Percentiles rank a stretch among this genome's conserved stretches.
Conservation (phyloP, 805 yeast genomes). For the Metschnikowia aberdeeniae region DNA sequence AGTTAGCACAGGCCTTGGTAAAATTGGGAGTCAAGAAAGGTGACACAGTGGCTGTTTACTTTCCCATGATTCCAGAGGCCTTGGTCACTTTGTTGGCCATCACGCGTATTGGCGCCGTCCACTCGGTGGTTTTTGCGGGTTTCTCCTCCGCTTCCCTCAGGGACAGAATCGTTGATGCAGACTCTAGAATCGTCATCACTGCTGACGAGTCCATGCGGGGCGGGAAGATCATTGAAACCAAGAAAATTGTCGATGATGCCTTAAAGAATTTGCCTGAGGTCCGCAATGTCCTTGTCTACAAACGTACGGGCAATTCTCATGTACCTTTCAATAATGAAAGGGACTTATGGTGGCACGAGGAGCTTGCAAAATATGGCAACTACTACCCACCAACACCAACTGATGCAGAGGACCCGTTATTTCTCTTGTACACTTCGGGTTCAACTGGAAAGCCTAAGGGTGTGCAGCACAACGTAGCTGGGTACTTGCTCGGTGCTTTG, state of each 20-base stretch:
- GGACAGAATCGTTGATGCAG: slow-evolving; percentile 88
- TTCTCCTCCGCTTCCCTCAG: slow-evolving; percentile 88
- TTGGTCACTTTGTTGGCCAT: slow-evolving; percentile 91
- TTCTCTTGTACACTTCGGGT: slow-evolving; percentile 94
- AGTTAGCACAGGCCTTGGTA: slow-evolving; percentile 78
- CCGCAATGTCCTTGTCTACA: slow-evolving; percentile 77
- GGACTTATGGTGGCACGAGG: slow-evolving; percentile 96
- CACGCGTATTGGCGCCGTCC: slow-evolving; percentile 91
- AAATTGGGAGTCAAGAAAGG: slow-evolving; percentile 90
- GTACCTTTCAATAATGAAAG: slow-evolving; percentile 74
- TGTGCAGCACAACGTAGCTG: slow-evolving; percentile 92
- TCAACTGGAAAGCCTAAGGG: slow-evolving; percentile 99
- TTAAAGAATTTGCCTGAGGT: slow-evolving; percentile 70
- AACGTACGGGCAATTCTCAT: slow-evolving; percentile 75
- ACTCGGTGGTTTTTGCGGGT: slow-evolving; percentile 95
- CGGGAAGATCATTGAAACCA: slow-evolving; percentile 87
- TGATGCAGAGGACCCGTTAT: slow-evolving; percentile 89
- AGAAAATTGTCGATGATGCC: slow-evolving; percentile 94
- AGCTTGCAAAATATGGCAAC: slow-evolving; percentile 71
- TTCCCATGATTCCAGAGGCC: slow-evolving; percentile 98
- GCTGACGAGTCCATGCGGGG: slow-evolving; percentile 96
- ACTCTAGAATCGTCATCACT: slow-evolving; percentile 82
- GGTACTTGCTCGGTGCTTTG: slow-evolving; percentile 89
- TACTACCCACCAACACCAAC: slow-evolving; percentile 87
- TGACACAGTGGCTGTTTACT: slow-evolving; percentile 92